Evolutionary conservation across 768 basidiomycete genomes (phyloP).

Genomic region (Amanita thiersii): DNA sequence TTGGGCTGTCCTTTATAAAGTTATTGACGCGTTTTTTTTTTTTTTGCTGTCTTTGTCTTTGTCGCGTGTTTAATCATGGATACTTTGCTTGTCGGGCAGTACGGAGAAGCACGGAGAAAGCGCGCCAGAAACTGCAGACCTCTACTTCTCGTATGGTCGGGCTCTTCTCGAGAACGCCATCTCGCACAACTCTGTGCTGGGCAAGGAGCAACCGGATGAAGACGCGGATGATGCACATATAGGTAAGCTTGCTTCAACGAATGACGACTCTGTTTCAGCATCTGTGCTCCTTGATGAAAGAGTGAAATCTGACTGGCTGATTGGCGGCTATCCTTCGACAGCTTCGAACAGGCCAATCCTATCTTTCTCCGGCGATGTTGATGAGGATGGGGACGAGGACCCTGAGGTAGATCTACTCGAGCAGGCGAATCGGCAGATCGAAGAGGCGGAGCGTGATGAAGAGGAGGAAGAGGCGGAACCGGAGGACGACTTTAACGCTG

Average conservation of each 20-base stretch:
- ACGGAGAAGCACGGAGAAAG: conserved; percentile 72
- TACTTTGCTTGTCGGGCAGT: conserved; percentile 27
- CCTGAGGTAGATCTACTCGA: conserved; percentile 54
- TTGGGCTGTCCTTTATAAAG: background rate
- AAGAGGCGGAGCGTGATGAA: conserved; percentile 42
- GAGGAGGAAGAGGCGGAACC: conserved; percentile 71
- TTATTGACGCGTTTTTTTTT: conserved; percentile 6
- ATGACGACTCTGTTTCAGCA: conserved; percentile 6
- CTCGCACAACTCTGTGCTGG: conserved; percentile 76
- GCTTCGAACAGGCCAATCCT: conserved; percentile 50
- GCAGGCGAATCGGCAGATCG: conserved; percentile 36
- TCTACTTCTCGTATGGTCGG: conserved; percentile 89
- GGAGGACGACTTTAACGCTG: conserved; percentile 96
- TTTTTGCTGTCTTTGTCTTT: background rate
- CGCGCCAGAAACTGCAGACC: conserved; percentile 75
- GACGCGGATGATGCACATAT: conserved; percentile 33
- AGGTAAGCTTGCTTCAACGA: conserved; percentile 15
- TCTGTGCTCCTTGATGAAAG: too few relatives aligned
- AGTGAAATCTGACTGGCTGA: too few relatives aligned
- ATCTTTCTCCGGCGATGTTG: conserved; percentile 76
- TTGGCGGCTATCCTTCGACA: conserved; percentile 23
- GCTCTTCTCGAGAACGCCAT: conserved; percentile 92
- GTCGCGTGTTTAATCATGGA: conserved; percentile 11
- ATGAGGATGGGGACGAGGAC: conserved; percentile 48
- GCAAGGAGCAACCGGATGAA: conserved; percentile 70